Evolutionary conservation across 2,329 filamentous ascomycete species (phyloP), one percentile per base, ranked within the genome.

Genomic region (Epichloe elymi): DNA sequence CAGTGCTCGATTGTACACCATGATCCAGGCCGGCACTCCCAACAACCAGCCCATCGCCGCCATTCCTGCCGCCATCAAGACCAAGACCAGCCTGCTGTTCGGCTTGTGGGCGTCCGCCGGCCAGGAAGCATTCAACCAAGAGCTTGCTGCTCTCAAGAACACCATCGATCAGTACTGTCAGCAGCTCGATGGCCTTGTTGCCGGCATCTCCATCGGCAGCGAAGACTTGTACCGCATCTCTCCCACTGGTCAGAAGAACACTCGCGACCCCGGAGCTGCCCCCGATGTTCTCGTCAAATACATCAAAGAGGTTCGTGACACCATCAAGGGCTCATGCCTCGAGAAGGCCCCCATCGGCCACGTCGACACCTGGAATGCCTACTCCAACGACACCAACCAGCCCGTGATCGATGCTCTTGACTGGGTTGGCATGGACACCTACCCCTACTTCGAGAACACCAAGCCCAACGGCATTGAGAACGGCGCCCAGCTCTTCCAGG

Each of bases 301-400:
- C 70, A 88, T 95, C 72, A 67, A 74, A 53, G 72, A 85, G 63
- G 81, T 86, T 53, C 80, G 82, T 55, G 66, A 72, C 30, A 73
- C 78, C 54, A 78, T 94, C 61, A 62, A 75, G 30, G 78, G 78
- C 53, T 88, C 86, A 14, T 63, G 70, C 46, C 70, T 86, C 23
- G 69, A 74, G 38, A 68, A 69, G 23, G 75, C 72, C 44, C 73
- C 79, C 17, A 73, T 95, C 54, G 88, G 88, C 49, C 89, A 95
- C 68, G 88, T 95, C 63, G 89, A 95, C 64, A 94, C 89, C 48
- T 95, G 88, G 88, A 88, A 83, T 37, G 80, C 79, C 49, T 90
- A 81, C 74, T 80, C 80, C 63, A 88, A 94, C 67, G 67, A 69
- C 48, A 79, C 82, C 61, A 94, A 91, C 76, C 67, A 69, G 46